These are phyloP conservation scores for Atkinsonella texensis DNA, from an alignment of 2,329 filamentous ascomycete species.

Conservation along the genomic window DNA sequence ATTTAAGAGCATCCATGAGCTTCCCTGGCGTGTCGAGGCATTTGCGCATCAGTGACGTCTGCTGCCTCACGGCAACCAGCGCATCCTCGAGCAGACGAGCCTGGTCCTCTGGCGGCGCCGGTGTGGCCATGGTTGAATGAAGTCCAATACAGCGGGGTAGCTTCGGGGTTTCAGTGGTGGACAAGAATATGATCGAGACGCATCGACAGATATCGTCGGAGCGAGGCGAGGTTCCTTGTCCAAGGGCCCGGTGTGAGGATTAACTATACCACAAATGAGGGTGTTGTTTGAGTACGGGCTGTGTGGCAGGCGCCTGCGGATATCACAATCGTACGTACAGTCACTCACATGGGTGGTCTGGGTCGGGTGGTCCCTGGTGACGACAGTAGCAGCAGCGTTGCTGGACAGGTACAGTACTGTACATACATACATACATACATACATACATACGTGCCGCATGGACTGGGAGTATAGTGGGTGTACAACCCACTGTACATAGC, in stretches of 20 bases:
- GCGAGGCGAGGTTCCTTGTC: not conserved
- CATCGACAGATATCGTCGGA: conserved; percentile 11
- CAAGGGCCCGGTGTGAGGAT: not conserved
- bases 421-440: no score
- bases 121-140: conserved; percentile 31
- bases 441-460: no score
- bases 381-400: not conserved
- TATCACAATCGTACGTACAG: not conserved
- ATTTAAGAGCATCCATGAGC: conserved; percentile 99
- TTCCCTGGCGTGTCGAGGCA: conserved; percentile 95
- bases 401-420: not conserved
- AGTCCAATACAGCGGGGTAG: conserved; percentile 18
- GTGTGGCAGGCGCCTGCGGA: not conserved
- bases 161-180: conserved; percentile 12
- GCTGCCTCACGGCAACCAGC: conserved; percentile 88
- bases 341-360: not conserved
- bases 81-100: conserved; percentile 95
- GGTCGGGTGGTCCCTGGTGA: conserved; percentile 1
- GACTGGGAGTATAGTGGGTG: no score
- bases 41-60: conserved; percentile 94
- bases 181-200: conserved; percentile 12
- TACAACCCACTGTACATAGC: no score
- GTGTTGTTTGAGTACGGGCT: not conserved
- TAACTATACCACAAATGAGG: not conserved
- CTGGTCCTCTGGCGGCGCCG: conserved; percentile 63